Conservation (phyloP, 768 basidiomycete genomes). For the Grammothele lineata region DNA sequence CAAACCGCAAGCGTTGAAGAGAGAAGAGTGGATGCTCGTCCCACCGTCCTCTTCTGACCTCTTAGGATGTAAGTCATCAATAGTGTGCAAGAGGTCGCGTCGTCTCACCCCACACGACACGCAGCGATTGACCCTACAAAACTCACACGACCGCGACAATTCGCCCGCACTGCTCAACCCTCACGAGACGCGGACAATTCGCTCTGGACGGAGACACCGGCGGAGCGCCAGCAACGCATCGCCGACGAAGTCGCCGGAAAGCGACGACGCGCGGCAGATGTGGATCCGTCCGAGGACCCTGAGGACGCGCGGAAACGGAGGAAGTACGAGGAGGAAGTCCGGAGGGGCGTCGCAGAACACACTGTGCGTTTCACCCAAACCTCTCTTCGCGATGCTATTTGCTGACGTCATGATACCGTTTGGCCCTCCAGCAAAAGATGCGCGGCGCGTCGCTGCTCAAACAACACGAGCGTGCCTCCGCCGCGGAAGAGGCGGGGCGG, state of each 20-base stretch:
- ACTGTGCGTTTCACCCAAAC: conserved; percentile 57
- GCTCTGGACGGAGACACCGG: conserved; percentile 97
- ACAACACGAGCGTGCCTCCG: conserved; percentile 46
- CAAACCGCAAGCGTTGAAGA: conserved; percentile 72
- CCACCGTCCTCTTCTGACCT: conserved; percentile 83
- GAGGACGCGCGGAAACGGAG: conserved; percentile 50
- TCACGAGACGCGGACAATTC: conserved; percentile 48
- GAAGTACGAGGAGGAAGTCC: conserved; percentile 64
- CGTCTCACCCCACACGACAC: too few species aligned
- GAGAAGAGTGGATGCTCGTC: conserved; percentile 98
- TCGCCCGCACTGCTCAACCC: conserved; percentile 51
- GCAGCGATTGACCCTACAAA: conserved; percentile 85
- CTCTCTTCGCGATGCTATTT: background rate
- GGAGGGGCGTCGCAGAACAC: conserved; percentile 72
- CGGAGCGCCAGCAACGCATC: conserved; percentile 86
- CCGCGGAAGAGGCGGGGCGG: conserved; percentile 28
- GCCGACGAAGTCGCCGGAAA: conserved; percentile 94
- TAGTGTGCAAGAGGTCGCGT: too few species aligned
- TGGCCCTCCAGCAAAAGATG: conserved; percentile 26
- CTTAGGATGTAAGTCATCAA: conserved; percentile 66
- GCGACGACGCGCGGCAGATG: conserved; percentile 66
- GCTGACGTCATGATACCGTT: background rate
- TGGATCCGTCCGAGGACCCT: conserved; percentile 37
- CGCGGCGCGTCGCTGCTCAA: conserved; percentile 23
- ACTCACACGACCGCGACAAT: conserved; percentile 68